Percentiles rank a stretch among this genome's conserved stretches.
These are phyloP conservation scores for Malassezia caprae DNA, from an alignment of 1,284 basidiomycete genomes.

Conservation along the genomic window DNA sequence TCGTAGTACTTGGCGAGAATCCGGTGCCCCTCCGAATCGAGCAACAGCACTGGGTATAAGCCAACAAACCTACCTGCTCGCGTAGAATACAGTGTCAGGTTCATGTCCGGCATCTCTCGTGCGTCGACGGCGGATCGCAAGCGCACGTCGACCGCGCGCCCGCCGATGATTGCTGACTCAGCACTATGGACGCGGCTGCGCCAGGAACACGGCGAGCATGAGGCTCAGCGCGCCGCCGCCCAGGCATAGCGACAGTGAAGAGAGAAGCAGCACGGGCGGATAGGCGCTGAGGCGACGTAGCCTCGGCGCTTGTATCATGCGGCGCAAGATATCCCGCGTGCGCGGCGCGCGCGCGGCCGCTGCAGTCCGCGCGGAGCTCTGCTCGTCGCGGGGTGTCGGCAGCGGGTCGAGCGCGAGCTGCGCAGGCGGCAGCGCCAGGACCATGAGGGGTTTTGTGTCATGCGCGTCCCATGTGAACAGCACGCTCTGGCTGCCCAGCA, in stretches of 20 bases:
- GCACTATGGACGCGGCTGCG: not conserved
- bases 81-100: constrained; percentile 46
- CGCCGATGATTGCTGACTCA: constrained; percentile 8
- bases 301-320: not conserved
- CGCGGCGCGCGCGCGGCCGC: not conserved
- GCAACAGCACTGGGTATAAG: constrained; percentile 59
- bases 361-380: not conserved
- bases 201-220: constrained; percentile 11
- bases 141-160: not conserved
- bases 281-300: not conserved
- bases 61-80: constrained; percentile 21
- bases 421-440: not conserved
- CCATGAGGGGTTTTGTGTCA: not conserved
- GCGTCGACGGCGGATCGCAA: not conserved
- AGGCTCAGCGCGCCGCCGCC: constrained; percentile 9
- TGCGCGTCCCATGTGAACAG: constrained; percentile 23
- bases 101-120: constrained; percentile 16
- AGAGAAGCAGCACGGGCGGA: not conserved
- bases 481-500: constrained; percentile 27
- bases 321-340: not conserved
- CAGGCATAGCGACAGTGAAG: constrained; percentile 10
- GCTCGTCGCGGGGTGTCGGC: constrained; percentile 3
- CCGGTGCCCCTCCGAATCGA: constrained; percentile 87
- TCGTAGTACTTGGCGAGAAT: constrained; percentile 91
- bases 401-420: constrained; percentile 4